These are phyloP conservation scores for Mycosphaerella arachidis DNA, from an alignment of 2,329 filamentous ascomycete species.

Conservation along the genomic window DNA sequence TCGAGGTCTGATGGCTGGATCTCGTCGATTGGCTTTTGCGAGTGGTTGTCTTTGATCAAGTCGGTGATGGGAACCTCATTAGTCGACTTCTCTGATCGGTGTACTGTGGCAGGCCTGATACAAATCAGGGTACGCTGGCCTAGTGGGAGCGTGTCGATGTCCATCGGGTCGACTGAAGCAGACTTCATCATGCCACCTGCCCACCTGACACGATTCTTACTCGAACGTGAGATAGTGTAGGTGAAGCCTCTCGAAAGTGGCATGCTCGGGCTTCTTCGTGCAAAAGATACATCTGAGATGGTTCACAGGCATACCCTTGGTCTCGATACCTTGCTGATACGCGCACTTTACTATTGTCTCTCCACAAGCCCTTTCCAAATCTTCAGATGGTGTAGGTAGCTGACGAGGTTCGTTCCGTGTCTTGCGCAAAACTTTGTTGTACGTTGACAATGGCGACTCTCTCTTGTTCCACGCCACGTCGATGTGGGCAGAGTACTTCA, in stretches of 20 bases:
- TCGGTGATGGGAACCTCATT: constrained; percentile 3
- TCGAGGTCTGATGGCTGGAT: constrained; percentile 15
- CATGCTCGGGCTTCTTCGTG: constrained; percentile 15
- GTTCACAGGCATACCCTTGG: constrained; percentile 5
- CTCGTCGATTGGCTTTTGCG: constrained; percentile 1
- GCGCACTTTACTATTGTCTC: constrained; percentile 26
- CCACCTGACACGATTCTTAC: constrained; percentile 5
- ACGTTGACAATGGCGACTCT: constrained; percentile 22
- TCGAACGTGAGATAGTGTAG: constrained; percentile 30
- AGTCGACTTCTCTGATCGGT: neutral
- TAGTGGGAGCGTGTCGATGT: neutral
- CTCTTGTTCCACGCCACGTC: constrained; percentile 27
- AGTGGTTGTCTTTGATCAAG: constrained; percentile 5
- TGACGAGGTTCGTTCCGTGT: constrained; percentile 15
- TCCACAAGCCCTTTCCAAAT: constrained; percentile 9
- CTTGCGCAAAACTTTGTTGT: constrained; percentile 18
- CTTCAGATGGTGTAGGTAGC: constrained; percentile 28
- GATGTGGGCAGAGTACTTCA: constrained; percentile 24
- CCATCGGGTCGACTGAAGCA: neutral
- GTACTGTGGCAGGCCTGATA: neutral
- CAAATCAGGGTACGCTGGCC: constrained; percentile 12
- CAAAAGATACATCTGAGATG: constrained; percentile 27
- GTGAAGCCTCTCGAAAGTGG: constrained; percentile 29
- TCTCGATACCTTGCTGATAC: constrained; percentile 8
- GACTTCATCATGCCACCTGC: constrained; percentile 3